phyloP scores from a whole-genome alignment of 768 basidiomycete species.

The Serendipita sp. region DNA sequence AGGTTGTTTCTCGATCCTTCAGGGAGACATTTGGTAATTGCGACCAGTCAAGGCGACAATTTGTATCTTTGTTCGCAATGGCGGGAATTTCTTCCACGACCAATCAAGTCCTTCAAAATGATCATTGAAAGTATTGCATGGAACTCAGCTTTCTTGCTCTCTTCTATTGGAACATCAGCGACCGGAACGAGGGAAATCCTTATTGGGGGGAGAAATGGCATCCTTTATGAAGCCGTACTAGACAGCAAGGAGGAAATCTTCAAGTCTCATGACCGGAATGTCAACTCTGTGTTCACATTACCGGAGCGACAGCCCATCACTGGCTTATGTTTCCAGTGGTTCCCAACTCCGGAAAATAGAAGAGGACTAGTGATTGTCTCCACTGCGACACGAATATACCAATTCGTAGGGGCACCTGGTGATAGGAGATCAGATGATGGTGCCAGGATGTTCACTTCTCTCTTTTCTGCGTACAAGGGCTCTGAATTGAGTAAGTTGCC shows the following conservation, averaged over 20 bases:
- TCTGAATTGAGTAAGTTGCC: conserved; percentile 53
- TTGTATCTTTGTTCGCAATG: conserved; percentile 75
- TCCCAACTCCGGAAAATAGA: conserved; percentile 44
- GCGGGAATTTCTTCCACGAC: conserved; percentile 52
- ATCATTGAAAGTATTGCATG: conserved; percentile 84
- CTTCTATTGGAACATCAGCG: conserved; percentile 50
- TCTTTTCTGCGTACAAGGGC: conserved; percentile 64
- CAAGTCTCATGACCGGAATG: conserved; percentile 71
- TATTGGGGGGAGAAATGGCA: conserved; percentile 71
- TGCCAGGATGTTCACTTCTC: conserved; percentile 49
- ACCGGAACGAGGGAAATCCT: conserved; percentile 54
- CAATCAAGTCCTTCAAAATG: conserved; percentile 65
- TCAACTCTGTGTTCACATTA: conserved; percentile 56
- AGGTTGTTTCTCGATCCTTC: conserved; percentile 87
- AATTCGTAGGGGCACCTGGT: conserved; percentile 53
- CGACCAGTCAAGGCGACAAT: conserved; percentile 77
- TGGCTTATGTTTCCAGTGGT: conserved; percentile 68
- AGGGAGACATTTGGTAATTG: conserved; percentile 76
- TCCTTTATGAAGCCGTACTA: conserved; percentile 73
- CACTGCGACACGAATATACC: conserved; percentile 78
- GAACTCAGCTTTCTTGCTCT: conserved; percentile 55
- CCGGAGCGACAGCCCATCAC: conserved; percentile 72
- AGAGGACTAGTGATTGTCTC: conserved; percentile 61
- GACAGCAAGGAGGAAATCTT: conserved; percentile 87
- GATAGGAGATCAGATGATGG: conserved; percentile 58